Conservation (phyloP, 257 asterid genomes). For the Nicotiana noctiflora region DNA sequence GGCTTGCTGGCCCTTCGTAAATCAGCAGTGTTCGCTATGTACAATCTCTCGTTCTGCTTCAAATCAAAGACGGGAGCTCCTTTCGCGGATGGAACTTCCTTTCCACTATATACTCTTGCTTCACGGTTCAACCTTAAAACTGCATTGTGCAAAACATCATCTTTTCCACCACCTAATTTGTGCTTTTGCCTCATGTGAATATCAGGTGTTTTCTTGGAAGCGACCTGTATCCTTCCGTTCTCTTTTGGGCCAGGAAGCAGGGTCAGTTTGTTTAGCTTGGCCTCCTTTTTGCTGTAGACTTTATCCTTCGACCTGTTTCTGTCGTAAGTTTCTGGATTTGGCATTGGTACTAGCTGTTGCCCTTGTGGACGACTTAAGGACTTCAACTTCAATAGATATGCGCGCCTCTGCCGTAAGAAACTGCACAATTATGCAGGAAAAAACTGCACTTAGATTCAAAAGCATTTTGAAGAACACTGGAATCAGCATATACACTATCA, state of each 20-base stretch:
- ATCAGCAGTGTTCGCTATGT: constrained; percentile 24
- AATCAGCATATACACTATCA: neutral
- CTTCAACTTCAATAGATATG: constrained; percentile 34
- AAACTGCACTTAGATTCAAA: neutral
- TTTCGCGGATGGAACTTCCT: constrained; percentile 14
- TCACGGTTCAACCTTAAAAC: constrained; percentile 23
- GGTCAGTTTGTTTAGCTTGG: constrained; percentile 27
- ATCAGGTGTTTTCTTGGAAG: neutral
- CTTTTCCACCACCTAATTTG: neutral
- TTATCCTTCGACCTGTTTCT: constrained; percentile 21
- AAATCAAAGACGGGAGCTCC: constrained; percentile 14
- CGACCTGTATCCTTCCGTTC: constrained; percentile 27
- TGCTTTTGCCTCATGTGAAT: constrained; percentile 27
- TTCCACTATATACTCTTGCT: constrained; percentile 28
- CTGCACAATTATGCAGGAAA: constrained; percentile 22
- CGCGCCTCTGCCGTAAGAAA: constrained; percentile 46
- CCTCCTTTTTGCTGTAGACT: constrained; percentile 22
- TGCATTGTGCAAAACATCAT: neutral
- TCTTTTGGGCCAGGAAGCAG: constrained; percentile 31
- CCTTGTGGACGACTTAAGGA: constrained; percentile 24
- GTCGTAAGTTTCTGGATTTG: constrained; percentile 19
- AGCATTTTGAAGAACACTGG: neutral
- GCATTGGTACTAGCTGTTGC: constrained; percentile 14
- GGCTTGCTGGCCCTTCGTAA: constrained; percentile 3
- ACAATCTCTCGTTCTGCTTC: constrained; percentile 33